These are phyloP conservation scores for Achaetomiella virescens DNA, from an alignment of 495 filamentous ascomycete genomes.

Conservation along the genomic window DNA sequence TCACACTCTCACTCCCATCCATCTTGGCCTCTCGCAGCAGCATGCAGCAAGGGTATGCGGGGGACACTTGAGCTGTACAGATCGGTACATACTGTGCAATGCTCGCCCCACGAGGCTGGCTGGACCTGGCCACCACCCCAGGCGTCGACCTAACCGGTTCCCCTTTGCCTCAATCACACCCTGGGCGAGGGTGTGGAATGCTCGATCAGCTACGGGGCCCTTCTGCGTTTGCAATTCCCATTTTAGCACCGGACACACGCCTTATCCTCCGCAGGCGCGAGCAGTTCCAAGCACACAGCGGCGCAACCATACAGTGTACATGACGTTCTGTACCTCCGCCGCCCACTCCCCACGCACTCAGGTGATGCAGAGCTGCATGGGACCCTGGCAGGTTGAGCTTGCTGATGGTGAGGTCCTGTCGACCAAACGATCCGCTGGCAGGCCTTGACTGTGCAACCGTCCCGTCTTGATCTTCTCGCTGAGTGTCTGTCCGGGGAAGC, in stretches of 20 bases:
- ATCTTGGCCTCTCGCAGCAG: neutral
- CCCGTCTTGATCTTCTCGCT: neutral
- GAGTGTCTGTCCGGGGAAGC: slow-evolving; percentile 4
- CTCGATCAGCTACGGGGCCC: slow-evolving; percentile 14
- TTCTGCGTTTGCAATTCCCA: slow-evolving; percentile 16
- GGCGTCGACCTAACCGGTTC: slow-evolving; percentile 1
- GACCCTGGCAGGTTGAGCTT: slow-evolving; percentile 10
- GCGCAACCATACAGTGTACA: slow-evolving; percentile 14
- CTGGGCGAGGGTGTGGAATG: slow-evolving; percentile 12
- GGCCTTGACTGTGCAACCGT: slow-evolving; percentile 15
- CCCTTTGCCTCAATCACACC: neutral
- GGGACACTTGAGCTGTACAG: neutral
- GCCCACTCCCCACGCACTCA: slow-evolving; percentile 9
- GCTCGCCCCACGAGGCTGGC: slow-evolving; percentile 6
- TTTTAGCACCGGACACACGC: slow-evolving; percentile 9
- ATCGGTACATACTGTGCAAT: neutral
- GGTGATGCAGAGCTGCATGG: slow-evolving; percentile 13
- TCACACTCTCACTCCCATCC: neutral
- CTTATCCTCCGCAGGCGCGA: slow-evolving; percentile 17
- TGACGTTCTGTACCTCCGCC: neutral
- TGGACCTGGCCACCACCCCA: neutral
- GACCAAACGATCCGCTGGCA: slow-evolving; percentile 27
- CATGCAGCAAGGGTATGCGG: neutral
- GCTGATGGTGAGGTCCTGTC: slow-evolving; percentile 14
- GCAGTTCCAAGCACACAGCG: slow-evolving; percentile 19